phyloP scores from a whole-genome alignment of 192 early-diverging fungal species.

The Chytriomyces hyalinus region DNA sequence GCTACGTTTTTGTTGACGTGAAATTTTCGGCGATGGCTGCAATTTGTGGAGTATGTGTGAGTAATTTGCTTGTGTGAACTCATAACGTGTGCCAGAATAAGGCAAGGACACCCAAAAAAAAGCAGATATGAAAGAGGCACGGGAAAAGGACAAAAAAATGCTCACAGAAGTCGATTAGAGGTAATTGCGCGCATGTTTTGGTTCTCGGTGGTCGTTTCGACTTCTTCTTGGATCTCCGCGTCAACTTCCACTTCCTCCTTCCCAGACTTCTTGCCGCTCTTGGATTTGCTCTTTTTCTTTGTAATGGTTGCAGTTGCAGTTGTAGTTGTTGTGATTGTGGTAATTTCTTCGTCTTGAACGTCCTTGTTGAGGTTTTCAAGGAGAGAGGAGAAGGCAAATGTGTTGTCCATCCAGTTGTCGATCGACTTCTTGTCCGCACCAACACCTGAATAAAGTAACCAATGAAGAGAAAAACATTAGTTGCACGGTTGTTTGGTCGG shows the following conservation, averaged over 20 bases:
- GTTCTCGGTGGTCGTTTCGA: conserved; percentile 1
- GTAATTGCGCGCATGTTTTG: neutral
- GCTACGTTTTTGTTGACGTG: conserved; percentile 57
- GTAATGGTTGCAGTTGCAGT: conserved; percentile 8
- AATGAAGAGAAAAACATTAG: neutral
- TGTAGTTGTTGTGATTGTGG: conserved; percentile 9
- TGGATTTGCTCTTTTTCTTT: conserved; percentile 15
- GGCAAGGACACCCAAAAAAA: neutral
- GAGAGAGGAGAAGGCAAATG: conserved; percentile 81
- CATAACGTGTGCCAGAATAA: no score
- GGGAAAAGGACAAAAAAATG: neutral
- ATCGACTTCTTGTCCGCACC: conserved; percentile 85
- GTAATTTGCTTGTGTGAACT: no score
- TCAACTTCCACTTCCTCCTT: conserved; percentile 30
- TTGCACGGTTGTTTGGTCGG: neutral
- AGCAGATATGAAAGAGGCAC: neutral
- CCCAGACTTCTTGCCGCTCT: conserved; percentile 2
- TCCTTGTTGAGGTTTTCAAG: conserved; percentile 80
- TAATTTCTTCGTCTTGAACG: conserved; percentile 38
- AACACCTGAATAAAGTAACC: conserved; percentile 46
- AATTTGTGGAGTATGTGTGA: neutral
- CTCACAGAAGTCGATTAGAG: neutral
- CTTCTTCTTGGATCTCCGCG: conserved; percentile 15
- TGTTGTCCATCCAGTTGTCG: conserved; percentile 96
- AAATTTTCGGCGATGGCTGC: conserved; percentile 58